These are phyloP conservation scores for Acorus gramineus DNA, from an alignment of 106 monocot species.

Conservation along the genomic window DNA sequence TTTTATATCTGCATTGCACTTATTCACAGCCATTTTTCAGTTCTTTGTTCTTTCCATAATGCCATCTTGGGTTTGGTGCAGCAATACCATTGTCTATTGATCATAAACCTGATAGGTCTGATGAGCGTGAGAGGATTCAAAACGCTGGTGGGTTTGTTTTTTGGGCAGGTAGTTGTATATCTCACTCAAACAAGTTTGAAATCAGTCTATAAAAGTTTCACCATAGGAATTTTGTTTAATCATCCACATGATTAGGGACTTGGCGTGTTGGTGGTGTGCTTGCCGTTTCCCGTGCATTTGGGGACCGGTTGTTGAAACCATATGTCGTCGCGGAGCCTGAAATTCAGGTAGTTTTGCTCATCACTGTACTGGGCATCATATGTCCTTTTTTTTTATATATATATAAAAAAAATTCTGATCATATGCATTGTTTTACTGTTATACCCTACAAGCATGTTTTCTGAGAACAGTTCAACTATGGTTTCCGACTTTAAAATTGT, in stretches of 20 bases:
- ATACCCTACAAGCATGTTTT: too few relatives aligned
- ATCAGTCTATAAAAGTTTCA: too few relatives aligned
- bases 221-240: neutral
- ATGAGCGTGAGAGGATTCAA: slow-evolving; percentile 58
- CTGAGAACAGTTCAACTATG: too few relatives aligned
- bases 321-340: slow-evolving; percentile 76
- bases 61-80: slow-evolving; percentile 10
- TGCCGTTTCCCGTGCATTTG: slow-evolving; percentile 79
- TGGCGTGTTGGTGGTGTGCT: slow-evolving; percentile 76
- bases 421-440: too few relatives aligned
- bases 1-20: too few relatives aligned
- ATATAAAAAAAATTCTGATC: too few relatives aligned
- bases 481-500: too few relatives aligned
- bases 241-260: slow-evolving; percentile 27
- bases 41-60: neutral
- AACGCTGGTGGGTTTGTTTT: slow-evolving; percentile 56
- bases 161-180: slow-evolving; percentile 40
- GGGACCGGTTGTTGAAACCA: slow-evolving; percentile 55
- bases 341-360: slow-evolving; percentile 35
- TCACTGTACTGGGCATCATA: too few relatives aligned
- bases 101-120: slow-evolving; percentile 69
- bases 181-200: too few relatives aligned
- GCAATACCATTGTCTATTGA: slow-evolving; percentile 59
- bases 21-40: neutral
- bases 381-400: too few relatives aligned